Conservation (phyloP, 129 eudicot genomes). For the Centrapalus pauciflorus region DNA sequence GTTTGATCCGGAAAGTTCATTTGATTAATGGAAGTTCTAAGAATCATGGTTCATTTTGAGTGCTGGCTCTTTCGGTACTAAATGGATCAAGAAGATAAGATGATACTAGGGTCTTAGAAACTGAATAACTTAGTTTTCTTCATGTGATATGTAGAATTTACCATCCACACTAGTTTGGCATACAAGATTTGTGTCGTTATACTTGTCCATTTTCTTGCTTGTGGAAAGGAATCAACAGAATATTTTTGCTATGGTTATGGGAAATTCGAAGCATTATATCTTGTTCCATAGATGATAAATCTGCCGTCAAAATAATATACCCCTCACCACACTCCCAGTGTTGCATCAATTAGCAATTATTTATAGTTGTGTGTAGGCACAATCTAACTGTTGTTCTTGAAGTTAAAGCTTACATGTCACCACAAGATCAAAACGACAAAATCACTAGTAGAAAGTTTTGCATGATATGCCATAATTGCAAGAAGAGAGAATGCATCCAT, state of each 20-base stretch:
- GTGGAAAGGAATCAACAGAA: not conserved
- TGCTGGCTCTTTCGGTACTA: not conserved
- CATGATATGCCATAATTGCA: conserved; percentile 2
- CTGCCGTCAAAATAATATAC: not conserved
- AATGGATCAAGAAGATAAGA: not conserved
- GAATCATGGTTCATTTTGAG: not conserved
- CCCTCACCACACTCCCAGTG: not conserved
- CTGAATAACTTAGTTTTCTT: not conserved
- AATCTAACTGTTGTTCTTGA: not conserved
- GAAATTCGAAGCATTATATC: not conserved
- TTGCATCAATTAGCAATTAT: not conserved
- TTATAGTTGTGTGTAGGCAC: not conserved
- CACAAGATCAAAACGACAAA: conserved; percentile 6
- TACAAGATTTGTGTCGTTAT: not conserved
- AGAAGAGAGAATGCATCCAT: not conserved
- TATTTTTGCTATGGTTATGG: not conserved
- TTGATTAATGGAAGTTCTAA: not conserved
- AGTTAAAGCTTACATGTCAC: not conserved
- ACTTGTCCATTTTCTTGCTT: not conserved
- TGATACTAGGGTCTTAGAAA: not conserved
- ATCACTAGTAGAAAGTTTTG: conserved; percentile 1
- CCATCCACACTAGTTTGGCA: not conserved
- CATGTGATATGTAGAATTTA: not conserved
- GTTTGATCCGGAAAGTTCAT: not conserved
- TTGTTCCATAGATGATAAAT: not conserved